Evolutionary conservation across 768 basidiomycete species (phyloP).

Genomic region (Xerocomellus dryophilus): DNA sequence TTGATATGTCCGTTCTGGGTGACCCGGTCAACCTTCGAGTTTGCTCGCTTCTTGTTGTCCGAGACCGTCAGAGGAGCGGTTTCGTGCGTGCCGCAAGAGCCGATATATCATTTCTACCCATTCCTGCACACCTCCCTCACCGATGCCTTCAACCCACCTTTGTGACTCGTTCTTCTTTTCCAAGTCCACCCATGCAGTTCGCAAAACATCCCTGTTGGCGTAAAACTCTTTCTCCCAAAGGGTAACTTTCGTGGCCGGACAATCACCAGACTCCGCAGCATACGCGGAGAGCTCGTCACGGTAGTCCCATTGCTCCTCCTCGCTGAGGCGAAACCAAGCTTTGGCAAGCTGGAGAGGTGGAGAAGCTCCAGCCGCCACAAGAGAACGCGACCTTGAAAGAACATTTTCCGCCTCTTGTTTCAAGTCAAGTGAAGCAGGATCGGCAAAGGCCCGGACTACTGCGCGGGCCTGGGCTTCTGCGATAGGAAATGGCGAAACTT

Average conservation of each 20-base stretch:
- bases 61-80: neutral
- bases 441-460: constrained; percentile 50
- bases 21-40: neutral
- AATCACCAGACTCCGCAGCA: constrained; percentile 33
- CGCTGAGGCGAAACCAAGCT: constrained; percentile 52
- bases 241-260: constrained; percentile 37
- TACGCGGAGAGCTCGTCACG: constrained; percentile 56
- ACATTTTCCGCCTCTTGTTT: constrained; percentile 48
- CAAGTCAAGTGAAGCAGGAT: constrained; percentile 49
- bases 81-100: constrained; percentile 26
- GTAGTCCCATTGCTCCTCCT: constrained; percentile 63
- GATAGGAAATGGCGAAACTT: constrained; percentile 71
- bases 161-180: constrained; percentile 55
- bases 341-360: constrained; percentile 44
- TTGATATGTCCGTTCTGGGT: neutral
- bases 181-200: constrained; percentile 56
- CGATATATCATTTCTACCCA: constrained; percentile 54
- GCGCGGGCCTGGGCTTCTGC: constrained; percentile 76
- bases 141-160: constrained; percentile 62
- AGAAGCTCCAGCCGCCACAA: constrained; percentile 35
- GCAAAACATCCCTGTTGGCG: constrained; percentile 42
- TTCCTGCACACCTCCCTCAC: constrained; percentile 50
- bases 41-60: neutral
- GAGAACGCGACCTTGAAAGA: constrained; percentile 44
- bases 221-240: constrained; percentile 63